Evolutionary conservation across 2,329 filamentous ascomycete genomes (phyloP).

Genomic region (Colletotrichum navitas): DNA sequence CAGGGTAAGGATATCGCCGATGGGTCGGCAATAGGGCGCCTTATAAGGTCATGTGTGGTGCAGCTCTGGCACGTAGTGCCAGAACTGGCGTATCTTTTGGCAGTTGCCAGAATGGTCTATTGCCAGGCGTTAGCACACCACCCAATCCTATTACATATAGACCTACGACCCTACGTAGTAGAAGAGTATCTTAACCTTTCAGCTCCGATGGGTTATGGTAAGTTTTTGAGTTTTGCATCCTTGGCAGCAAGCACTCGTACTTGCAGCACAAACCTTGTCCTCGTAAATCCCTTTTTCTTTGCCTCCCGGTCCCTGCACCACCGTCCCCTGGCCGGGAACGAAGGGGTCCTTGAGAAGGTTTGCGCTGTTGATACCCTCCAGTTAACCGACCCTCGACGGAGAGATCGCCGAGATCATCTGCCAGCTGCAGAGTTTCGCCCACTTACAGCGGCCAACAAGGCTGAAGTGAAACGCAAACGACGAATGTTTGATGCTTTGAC

Average conservation of each 20-base stretch:
- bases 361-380: constrained; percentile 39
- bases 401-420: constrained; percentile 40
- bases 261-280: constrained; percentile 33
- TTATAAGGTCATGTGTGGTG: too few relatives aligned
- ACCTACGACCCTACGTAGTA: constrained; percentile 8
- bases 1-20: too few relatives aligned
- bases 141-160: too few relatives aligned
- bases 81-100: too few relatives aligned
- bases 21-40: too few relatives aligned
- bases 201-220: constrained; percentile 14
- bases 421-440: constrained; percentile 23
- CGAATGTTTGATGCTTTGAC: constrained; percentile 15
- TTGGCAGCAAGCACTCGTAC: constrained; percentile 19
- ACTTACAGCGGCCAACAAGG: constrained; percentile 37
- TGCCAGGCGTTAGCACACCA: too few relatives aligned
- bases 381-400: constrained; percentile 24
- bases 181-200: constrained; percentile 18
- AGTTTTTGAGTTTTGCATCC: constrained; percentile 38
- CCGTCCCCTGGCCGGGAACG: constrained; percentile 23
- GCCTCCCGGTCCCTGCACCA: constrained; percentile 28
- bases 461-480: constrained; percentile 35
- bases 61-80: too few relatives aligned
- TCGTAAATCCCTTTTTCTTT: constrained; percentile 21
- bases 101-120: too few relatives aligned
- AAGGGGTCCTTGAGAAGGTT: constrained; percentile 35